phyloP scores from a whole-genome alignment of 345 rosid genomes.

The Eucalyptus erythrocorys region DNA sequence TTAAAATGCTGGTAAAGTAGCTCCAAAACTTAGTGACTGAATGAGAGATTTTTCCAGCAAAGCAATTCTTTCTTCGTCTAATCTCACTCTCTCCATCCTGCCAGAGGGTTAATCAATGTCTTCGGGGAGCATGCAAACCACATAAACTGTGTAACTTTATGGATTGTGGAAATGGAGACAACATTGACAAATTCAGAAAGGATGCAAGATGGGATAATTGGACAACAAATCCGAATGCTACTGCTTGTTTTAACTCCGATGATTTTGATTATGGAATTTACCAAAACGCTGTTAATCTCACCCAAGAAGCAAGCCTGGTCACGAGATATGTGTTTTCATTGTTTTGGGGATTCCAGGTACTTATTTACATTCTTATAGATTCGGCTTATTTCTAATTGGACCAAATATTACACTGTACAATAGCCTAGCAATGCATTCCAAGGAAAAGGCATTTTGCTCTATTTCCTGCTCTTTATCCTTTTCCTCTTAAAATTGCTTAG shows the following conservation, averaged over 20 bases:
- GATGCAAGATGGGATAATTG: neutral
- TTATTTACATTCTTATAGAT: neutral
- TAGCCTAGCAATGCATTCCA: neutral
- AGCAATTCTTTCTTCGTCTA: neutral
- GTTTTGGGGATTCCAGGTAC: constrained; percentile 97
- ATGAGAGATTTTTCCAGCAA: neutral
- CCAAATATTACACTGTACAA: neutral
- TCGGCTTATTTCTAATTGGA: neutral
- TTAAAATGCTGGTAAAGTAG: neutral
- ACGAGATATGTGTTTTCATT: constrained; percentile 67
- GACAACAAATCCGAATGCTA: constrained; percentile 17
- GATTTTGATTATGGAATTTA: constrained; percentile 59
- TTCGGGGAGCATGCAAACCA: constrained; percentile 44
- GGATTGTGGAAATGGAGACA: constrained; percentile 47
- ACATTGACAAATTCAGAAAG: accelerated
- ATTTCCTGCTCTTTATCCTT: neutral
- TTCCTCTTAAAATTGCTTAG: neutral
- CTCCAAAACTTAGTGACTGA: neutral
- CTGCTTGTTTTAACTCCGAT: constrained; percentile 30
- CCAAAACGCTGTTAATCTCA: constrained; percentile 37
- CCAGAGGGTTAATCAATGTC: constrained; percentile 91
- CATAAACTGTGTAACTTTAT: constrained; percentile 12
- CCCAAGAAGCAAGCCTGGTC: constrained; percentile 12
- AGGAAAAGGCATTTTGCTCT: neutral
- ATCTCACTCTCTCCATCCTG: neutral